Conservation (phyloP, 2,329 filamentous ascomycete genomes). For the Penicillium thymicola region DNA sequence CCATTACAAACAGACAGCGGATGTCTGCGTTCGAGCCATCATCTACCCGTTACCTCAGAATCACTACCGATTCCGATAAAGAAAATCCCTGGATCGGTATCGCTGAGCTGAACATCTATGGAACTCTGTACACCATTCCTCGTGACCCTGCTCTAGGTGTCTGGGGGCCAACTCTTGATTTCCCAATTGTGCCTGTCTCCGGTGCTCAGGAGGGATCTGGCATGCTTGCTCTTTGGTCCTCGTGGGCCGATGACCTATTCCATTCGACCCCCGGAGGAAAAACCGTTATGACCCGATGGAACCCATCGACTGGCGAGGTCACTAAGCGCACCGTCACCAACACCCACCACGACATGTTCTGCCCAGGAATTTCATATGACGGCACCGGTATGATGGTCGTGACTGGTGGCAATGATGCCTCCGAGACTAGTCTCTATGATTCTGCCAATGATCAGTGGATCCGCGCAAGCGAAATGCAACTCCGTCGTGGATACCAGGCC, state of each 20-base stretch:
- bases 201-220: constrained; percentile 19
- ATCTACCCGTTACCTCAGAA: constrained; percentile 4
- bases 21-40: constrained; percentile 10
- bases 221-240: constrained; percentile 18
- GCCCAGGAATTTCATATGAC: constrained; percentile 50
- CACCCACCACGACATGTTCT: constrained; percentile 31
- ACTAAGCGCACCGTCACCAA: constrained; percentile 17
- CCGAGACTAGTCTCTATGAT: constrained; percentile 48
- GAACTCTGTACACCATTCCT: constrained; percentile 9
- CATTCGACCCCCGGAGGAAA: constrained; percentile 12
- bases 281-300: constrained; percentile 18
- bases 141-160: constrained; percentile 17
- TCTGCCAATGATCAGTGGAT: constrained; percentile 19
- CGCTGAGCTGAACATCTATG: constrained; percentile 10
- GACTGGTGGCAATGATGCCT: constrained; percentile 52
- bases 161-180: constrained; percentile 28
- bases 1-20: constrained; percentile 3
- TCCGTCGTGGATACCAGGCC: constrained; percentile 54
- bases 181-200: constrained; percentile 27
- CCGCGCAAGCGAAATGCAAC: constrained; percentile 43
- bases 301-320: constrained; percentile 7
- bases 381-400: constrained; percentile 51
- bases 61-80: background rate
- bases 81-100: constrained; percentile 5
- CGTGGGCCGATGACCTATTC: constrained; percentile 17